These are phyloP conservation scores for Sporothrix globosa DNA, from an alignment of 2,329 filamentous ascomycete species.

Conservation along the genomic window DNA sequence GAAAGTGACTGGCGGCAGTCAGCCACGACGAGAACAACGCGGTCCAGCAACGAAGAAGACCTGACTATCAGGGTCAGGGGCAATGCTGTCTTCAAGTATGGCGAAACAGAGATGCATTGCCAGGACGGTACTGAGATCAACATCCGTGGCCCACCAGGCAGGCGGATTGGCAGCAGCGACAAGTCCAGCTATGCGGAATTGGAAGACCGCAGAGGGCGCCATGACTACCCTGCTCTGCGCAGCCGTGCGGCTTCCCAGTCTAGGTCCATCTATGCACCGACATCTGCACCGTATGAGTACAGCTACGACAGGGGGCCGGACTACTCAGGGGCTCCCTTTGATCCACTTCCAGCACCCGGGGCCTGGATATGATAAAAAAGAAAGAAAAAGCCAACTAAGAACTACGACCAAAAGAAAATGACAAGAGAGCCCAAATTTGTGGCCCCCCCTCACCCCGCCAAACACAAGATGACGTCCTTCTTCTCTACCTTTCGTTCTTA, in stretches of 20 bases:
- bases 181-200: conserved; percentile 54
- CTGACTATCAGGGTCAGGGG: conserved; percentile 65
- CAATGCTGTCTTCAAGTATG: conserved; percentile 59
- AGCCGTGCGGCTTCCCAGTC: conserved; percentile 55
- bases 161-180: conserved; percentile 48
- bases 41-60: conserved; percentile 60
- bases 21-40: conserved; percentile 63
- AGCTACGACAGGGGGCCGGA: conserved; percentile 34
- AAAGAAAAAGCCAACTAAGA: neutral
- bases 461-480: neutral
- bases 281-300: conserved; percentile 35
- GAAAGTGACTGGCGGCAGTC: conserved; percentile 66
- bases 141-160: conserved; percentile 45
- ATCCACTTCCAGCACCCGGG: conserved; percentile 7
- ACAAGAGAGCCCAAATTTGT: neutral
- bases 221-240: conserved; percentile 52
- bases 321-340: conserved; percentile 29
- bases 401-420: conserved; percentile 9
- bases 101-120: conserved; percentile 62
- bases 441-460: neutral
- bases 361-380: neutral
- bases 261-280: conserved; percentile 48
- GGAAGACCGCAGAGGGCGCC: conserved; percentile 54
- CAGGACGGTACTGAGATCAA: conserved; percentile 63
- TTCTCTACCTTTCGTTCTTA: neutral